These are phyloP conservation scores for Bremia lactucae DNA, from an alignment of 352 stramenopile species.

Conservation along the genomic window DNA sequence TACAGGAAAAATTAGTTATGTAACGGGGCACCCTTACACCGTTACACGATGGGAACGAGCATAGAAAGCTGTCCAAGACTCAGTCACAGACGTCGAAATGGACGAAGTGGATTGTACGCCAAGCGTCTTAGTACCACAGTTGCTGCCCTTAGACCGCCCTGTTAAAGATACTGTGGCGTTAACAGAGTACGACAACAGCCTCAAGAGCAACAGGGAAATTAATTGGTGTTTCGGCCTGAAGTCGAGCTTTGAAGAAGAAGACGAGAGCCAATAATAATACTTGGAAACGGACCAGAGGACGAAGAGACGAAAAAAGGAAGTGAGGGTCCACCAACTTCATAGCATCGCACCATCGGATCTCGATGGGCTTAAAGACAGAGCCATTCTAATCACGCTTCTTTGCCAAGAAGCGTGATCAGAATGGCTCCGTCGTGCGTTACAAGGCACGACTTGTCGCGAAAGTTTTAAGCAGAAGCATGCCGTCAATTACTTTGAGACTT, in stretches of 20 bases:
- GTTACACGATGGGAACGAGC: no score
- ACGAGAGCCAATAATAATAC: not conserved
- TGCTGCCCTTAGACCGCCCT: not conserved
- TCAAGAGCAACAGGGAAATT: not conserved
- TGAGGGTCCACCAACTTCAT: not conserved
- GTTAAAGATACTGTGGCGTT: not conserved
- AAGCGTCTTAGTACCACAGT: not conserved
- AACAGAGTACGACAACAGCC: not conserved
- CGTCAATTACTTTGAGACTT: not conserved
- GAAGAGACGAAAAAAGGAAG: not conserved
- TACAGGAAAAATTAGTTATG: no score
- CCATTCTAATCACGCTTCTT: no score
- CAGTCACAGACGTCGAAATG: not conserved
- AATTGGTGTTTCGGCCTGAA: not conserved
- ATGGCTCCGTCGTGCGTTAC: not conserved
- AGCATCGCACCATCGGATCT: not conserved
- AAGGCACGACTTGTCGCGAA: not conserved
- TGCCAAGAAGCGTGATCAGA: not conserved
- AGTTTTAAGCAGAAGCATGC: not conserved
- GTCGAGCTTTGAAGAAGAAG: not conserved
- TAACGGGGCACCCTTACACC: no score
- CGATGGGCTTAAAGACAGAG: no score
- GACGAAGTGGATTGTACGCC: not conserved
- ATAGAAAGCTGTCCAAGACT: not conserved
- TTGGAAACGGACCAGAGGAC: not conserved